phyloP scores from a whole-genome alignment of 495 filamentous ascomycete genomes.

The Xylaria longipes region DNA sequence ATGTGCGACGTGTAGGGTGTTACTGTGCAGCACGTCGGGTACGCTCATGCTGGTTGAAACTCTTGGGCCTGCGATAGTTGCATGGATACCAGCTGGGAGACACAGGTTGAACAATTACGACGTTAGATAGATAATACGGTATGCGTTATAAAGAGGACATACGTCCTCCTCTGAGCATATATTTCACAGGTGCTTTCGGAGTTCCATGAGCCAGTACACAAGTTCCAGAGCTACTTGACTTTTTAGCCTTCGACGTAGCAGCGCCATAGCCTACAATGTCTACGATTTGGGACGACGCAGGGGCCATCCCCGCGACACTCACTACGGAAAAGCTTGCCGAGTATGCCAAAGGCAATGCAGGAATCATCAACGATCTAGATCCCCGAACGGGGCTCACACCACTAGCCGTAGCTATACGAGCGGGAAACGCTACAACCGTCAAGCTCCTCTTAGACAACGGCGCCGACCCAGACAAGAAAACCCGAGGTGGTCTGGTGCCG shows the following conservation, averaged over 20 bases:
- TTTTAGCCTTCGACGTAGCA: slow-evolving; percentile 1
- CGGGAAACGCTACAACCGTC: slow-evolving; percentile 22
- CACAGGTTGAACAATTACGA: not conserved
- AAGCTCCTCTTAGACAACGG: slow-evolving; percentile 29
- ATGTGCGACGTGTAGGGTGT: not conserved
- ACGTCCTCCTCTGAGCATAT: not conserved
- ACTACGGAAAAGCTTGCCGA: slow-evolving; percentile 17
- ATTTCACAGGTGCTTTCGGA: not conserved
- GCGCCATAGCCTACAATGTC: not conserved
- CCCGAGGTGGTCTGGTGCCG: slow-evolving; percentile 15
- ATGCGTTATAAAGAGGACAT: not conserved
- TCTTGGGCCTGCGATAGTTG: not conserved
- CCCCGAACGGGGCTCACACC: slow-evolving; percentile 24
- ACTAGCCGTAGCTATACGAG: slow-evolving; percentile 18
- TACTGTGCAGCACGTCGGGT: not conserved
- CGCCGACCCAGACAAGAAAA: slow-evolving; percentile 25
- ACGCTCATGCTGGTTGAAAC: not conserved
- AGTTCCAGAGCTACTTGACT: not conserved
- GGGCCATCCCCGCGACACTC: slow-evolving; percentile 20
- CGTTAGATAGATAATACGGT: not conserved
- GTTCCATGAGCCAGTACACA: not conserved
- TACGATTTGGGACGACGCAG: slow-evolving; percentile 27
- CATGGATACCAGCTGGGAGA: not conserved
- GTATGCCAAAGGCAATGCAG: slow-evolving; percentile 11
- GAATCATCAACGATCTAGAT: slow-evolving; percentile 20